phyloP scores from a whole-genome alignment of 2,329 filamentous ascomycete genomes.

The Bipolaris sorokiniana region DNA sequence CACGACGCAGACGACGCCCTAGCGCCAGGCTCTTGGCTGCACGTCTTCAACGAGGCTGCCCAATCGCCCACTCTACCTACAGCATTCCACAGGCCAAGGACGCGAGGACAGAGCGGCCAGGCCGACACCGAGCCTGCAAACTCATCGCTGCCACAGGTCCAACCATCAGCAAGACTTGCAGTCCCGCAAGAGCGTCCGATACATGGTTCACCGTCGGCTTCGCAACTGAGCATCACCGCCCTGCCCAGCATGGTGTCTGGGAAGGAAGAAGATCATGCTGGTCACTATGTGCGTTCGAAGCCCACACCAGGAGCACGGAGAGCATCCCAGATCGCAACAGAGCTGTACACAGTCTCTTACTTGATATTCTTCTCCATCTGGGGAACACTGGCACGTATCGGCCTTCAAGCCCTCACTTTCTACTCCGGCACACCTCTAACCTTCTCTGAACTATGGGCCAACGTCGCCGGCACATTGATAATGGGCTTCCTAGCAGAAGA shows the following conservation, averaged over 20 bases:
- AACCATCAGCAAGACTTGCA: constrained; percentile 19
- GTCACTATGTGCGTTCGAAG: constrained; percentile 18
- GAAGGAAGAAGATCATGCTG: constrained; percentile 12
- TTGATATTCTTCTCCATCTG: constrained; percentile 84
- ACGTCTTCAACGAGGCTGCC: constrained; percentile 15
- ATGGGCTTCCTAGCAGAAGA: constrained; percentile 90
- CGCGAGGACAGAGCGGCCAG: constrained; percentile 9
- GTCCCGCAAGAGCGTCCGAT: constrained; percentile 6
- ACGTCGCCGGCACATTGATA: constrained; percentile 78
- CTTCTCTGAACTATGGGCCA: constrained; percentile 83
- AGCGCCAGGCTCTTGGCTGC: constrained; percentile 14
- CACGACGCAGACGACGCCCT: constrained; percentile 10
- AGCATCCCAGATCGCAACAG: constrained; percentile 43
- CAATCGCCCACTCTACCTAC: constrained; percentile 8
- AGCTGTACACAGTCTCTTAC: constrained; percentile 73
- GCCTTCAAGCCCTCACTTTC: constrained; percentile 76
- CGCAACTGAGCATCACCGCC: constrained; percentile 37
- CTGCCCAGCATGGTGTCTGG: constrained; percentile 31
- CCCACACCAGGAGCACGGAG: constrained; percentile 18
- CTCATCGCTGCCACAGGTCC: constrained; percentile 12
- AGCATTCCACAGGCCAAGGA: constrained; percentile 7
- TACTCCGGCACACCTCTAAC: constrained; percentile 79
- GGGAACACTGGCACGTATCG: constrained; percentile 82
- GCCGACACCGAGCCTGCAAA: constrained; percentile 11
- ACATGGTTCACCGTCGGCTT: constrained; percentile 15